Percentiles rank a stretch among this genome's conserved stretches.
Evolutionary conservation across 768 basidiomycete genomes (phyloP).

Genomic region (Pulveroboletus sp.): DNA sequence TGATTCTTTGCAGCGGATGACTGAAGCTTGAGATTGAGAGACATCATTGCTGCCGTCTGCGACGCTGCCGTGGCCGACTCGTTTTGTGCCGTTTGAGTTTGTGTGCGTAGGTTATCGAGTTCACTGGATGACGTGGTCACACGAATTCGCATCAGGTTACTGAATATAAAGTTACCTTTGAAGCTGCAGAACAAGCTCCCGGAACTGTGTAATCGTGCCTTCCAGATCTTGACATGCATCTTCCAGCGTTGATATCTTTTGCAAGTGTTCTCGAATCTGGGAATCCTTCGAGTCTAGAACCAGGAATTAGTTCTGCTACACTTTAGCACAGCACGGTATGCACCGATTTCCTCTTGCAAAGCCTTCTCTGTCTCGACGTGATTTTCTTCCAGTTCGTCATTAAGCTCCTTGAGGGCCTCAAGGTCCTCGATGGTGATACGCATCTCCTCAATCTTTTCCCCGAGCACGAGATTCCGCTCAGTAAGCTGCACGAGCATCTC

Average conservation of each 20-base stretch:
- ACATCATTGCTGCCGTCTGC: constrained; percentile 91
- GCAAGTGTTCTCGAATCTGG: constrained; percentile 60
- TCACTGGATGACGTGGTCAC: constrained; percentile 51
- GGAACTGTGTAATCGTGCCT: constrained; percentile 83
- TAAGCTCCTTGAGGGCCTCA: constrained; percentile 92
- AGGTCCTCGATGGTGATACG: constrained; percentile 93
- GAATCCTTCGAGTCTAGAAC: constrained; percentile 63
- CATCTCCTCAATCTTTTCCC: constrained; percentile 99
- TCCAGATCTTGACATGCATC: constrained; percentile 84
- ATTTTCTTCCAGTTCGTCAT: constrained; percentile 95
- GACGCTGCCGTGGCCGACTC: constrained; percentile 80
- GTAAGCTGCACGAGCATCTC: constrained; percentile 96
- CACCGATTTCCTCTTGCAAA: constrained; percentile 85
- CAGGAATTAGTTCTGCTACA: constrained; percentile 1
- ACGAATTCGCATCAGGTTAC: constrained; percentile 5
- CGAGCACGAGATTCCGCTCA: constrained; percentile 86
- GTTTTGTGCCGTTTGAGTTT: constrained; percentile 79
- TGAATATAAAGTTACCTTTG: constrained; percentile 53
- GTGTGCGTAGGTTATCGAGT: constrained; percentile 74
- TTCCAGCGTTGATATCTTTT: constrained; percentile 65
- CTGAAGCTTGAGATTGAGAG: constrained; percentile 91
- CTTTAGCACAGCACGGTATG: constrained; percentile 14
- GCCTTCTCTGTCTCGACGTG: constrained; percentile 91
- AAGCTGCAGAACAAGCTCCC: constrained; percentile 81
- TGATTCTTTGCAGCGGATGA: constrained; percentile 89